Conservation (phyloP, 345 rosid species). For the Clarkia xantiana region DNA sequence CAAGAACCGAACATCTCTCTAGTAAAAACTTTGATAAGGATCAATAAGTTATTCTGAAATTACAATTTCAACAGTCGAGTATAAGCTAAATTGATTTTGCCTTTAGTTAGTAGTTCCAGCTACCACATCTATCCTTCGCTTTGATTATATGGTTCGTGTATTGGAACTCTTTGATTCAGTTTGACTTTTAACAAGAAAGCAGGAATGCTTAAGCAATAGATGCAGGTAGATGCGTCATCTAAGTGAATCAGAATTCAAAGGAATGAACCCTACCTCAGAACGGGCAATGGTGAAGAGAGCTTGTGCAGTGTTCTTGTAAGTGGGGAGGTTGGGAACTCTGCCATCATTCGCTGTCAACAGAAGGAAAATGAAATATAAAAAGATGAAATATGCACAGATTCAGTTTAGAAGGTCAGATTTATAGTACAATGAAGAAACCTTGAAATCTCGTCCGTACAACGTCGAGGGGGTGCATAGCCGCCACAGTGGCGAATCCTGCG, state of each 20-base stretch:
- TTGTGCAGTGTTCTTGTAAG: constrained; percentile 68
- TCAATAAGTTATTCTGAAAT: no score
- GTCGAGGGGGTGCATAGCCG: constrained; percentile 78
- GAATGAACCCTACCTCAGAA: constrained; percentile 43
- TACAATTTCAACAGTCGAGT: no score
- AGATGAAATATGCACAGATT: background rate
- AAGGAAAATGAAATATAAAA: background rate
- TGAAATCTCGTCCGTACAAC: constrained; percentile 89
- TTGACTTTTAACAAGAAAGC: background rate
- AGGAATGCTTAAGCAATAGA: background rate
- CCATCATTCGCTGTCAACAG: constrained; percentile 58
- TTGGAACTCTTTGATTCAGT: no score
- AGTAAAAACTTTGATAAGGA: no score
- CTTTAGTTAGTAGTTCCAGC: no score
- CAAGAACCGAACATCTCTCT: no score
- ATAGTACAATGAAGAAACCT: constrained; percentile 32
- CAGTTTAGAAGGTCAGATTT: background rate
- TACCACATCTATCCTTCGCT: no score
- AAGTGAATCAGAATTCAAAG: background rate
- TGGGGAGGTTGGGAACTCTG: constrained; percentile 43
- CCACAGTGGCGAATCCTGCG: constrained; percentile 83
- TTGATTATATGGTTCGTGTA: no score
- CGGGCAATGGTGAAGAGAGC: constrained; percentile 71
- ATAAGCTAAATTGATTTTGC: no score
- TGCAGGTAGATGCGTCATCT: background rate